Percentiles rank a stretch among this genome's conserved stretches.
Evolutionary conservation across 305 asterid species (phyloP).

Genomic region (Lippia alba): DNA sequence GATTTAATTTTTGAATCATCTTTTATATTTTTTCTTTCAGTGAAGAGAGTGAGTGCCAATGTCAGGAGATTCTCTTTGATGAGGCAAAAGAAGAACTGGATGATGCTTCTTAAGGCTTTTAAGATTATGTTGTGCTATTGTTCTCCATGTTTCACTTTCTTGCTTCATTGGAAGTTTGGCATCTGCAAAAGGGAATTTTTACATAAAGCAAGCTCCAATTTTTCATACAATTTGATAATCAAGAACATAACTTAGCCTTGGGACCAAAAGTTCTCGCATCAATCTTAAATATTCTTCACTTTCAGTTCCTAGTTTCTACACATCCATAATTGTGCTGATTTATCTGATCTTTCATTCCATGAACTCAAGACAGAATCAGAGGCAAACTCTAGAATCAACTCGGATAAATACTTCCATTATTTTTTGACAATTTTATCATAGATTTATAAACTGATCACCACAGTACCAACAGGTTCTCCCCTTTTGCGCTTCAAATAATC

Average conservation of each 20-base stretch:
- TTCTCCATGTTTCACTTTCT: conserved; percentile 27
- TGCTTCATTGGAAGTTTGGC: conserved; percentile 17
- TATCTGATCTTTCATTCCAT: no score
- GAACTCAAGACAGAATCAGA: no score
- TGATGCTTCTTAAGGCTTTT: neutral
- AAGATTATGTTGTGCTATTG: neutral
- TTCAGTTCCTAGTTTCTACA: no score
- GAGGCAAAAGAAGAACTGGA: conserved; percentile 15
- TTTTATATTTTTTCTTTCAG: conserved; percentile 41
- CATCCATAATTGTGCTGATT: no score
- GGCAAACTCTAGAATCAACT: no score
- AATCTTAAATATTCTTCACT: no score
- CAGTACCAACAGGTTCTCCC: no score
- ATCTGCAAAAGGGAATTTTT: conserved; percentile 10
- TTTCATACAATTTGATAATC: neutral
- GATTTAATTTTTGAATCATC: neutral
- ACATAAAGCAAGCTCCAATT: conserved; percentile 15
- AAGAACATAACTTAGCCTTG: neutral
- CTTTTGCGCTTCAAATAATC: no score
- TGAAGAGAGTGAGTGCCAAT: conserved; percentile 70
- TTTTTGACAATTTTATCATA: no score
- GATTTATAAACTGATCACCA: no score
- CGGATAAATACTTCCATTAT: no score
- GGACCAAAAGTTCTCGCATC: neutral
- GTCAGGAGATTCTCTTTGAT: conserved; percentile 56